Evolutionary conservation across 1,284 basidiomycete genomes (phyloP).

Genomic region (Xerocomus nothofagi): DNA sequence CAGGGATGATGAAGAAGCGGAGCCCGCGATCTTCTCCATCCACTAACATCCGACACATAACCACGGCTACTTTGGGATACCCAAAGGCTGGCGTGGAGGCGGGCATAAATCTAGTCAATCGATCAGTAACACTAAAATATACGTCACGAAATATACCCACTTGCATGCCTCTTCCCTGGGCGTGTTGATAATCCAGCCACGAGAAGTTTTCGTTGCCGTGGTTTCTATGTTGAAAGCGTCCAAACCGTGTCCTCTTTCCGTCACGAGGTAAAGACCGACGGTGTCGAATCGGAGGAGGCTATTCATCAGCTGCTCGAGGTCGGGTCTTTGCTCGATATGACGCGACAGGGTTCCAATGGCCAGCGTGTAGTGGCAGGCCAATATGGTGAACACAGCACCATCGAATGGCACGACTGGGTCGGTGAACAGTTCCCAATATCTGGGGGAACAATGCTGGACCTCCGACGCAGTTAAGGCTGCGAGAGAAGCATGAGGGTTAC

Average conservation of each 20-base stretch:
- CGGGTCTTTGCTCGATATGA: slow-evolving; percentile 46
- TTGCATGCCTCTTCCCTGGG: slow-evolving; percentile 57
- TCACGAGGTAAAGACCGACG: slow-evolving; percentile 51
- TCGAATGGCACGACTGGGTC: slow-evolving; percentile 50
- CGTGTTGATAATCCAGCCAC: slow-evolving; percentile 54
- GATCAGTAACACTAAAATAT: background rate
- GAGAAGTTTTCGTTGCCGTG: slow-evolving; percentile 49
- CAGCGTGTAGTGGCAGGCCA: slow-evolving; percentile 49
- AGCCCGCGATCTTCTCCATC: slow-evolving; percentile 48
- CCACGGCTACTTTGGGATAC: slow-evolving; percentile 39
- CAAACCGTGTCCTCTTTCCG: slow-evolving; percentile 59
- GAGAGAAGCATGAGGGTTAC: background rate
- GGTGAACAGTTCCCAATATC: slow-evolving; percentile 49
- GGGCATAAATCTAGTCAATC: slow-evolving; percentile 53
- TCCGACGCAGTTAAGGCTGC: slow-evolving; percentile 44
- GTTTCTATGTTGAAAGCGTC: slow-evolving; percentile 61
- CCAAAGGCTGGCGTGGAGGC: slow-evolving; percentile 54
- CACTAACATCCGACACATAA: slow-evolving; percentile 44
- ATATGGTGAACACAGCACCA: slow-evolving; percentile 48
- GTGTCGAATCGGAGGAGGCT: slow-evolving; percentile 48
- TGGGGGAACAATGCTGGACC: slow-evolving; percentile 45
- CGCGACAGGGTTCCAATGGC: slow-evolving; percentile 47
- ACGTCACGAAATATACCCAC: slow-evolving; percentile 35
- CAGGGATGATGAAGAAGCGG: slow-evolving; percentile 49
- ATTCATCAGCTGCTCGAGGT: slow-evolving; percentile 46